Evolutionary conservation across 2,329 filamentous ascomycete species (phyloP).

Genomic region (Fusarium nurragi): DNA sequence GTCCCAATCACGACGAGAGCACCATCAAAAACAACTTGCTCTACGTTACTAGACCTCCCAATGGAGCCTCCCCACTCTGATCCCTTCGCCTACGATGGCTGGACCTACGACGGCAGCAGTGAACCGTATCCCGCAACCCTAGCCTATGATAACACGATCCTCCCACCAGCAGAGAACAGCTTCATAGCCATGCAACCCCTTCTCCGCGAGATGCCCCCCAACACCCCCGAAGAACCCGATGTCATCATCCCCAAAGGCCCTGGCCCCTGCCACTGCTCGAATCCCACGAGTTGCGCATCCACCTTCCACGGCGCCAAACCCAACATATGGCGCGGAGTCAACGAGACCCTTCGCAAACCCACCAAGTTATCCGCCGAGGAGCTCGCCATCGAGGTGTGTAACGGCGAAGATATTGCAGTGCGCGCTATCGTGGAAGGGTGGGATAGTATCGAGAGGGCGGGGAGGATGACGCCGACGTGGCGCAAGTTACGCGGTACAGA

Average conservation of each 20-base stretch:
- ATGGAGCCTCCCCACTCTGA: neutral
- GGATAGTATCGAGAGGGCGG: slow-evolving; percentile 42
- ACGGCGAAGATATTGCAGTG: slow-evolving; percentile 41
- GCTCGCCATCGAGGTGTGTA: slow-evolving; percentile 27
- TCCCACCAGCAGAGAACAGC: neutral
- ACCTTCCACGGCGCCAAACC: neutral
- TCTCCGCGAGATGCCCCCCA: neutral
- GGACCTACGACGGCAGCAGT: slow-evolving; percentile 4
- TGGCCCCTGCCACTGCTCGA: slow-evolving; percentile 20
- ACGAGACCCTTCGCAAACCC: slow-evolving; percentile 26
- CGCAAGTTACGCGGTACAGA: slow-evolving; percentile 41
- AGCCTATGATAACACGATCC: slow-evolving; percentile 14
- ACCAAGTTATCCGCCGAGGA: slow-evolving; percentile 30
- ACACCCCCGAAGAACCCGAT: slow-evolving; percentile 1
- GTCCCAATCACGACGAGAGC: neutral
- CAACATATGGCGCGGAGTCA: slow-evolving; percentile 44
- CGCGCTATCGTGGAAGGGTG: slow-evolving; percentile 44
- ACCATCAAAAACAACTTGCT: slow-evolving; percentile 15
- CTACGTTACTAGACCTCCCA: slow-evolving; percentile 11
- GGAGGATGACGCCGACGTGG: slow-evolving; percentile 43
- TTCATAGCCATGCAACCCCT: slow-evolving; percentile 1
- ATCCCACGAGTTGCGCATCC: neutral
- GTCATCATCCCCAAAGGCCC: slow-evolving; percentile 16
- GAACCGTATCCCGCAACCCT: slow-evolving; percentile 11
- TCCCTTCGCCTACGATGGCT: slow-evolving; percentile 15